phyloP scores from a whole-genome alignment of 2,329 filamentous ascomycete genomes.

The Colletotrichum orbiculare region DNA sequence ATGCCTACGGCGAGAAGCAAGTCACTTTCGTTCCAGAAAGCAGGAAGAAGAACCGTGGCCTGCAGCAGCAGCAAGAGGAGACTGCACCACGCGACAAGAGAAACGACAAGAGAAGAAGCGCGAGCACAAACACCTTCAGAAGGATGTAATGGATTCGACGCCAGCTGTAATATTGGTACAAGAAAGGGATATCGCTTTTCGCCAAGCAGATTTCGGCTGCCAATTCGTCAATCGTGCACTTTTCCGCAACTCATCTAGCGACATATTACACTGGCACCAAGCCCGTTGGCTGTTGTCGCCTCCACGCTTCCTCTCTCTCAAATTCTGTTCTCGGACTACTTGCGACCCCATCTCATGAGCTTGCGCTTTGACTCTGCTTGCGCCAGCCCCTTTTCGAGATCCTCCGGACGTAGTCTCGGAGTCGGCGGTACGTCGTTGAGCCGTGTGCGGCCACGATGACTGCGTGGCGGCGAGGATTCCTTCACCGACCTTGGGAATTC shows the following conservation, averaged over 20 bases:
- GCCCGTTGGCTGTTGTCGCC: slow-evolving; percentile 24
- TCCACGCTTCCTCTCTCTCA: not conserved
- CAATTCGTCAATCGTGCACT: slow-evolving; percentile 21
- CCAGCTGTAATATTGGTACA: slow-evolving; percentile 30
- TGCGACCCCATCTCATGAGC: slow-evolving; percentile 45
- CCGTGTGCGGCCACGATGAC: slow-evolving; percentile 28
- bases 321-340: slow-evolving; percentile 5
- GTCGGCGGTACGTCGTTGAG: slow-evolving; percentile 69
- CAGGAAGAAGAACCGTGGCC: slow-evolving; percentile 53
- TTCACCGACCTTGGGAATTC: slow-evolving; percentile 71
- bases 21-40: slow-evolving; percentile 78
- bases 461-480: slow-evolving; percentile 43
- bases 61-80: slow-evolving; percentile 39
- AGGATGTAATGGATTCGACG: slow-evolving; percentile 61
- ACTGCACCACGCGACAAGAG: slow-evolving; percentile 46
- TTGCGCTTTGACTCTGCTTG: slow-evolving; percentile 51
- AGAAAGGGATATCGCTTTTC: slow-evolving; percentile 20
- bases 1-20: slow-evolving; percentile 71
- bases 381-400: slow-evolving; percentile 68
- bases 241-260: slow-evolving; percentile 14
- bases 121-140: slow-evolving; percentile 80
- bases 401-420: slow-evolving; percentile 62
- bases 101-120: slow-evolving; percentile 70
- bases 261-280: slow-evolving; percentile 32
- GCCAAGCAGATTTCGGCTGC: slow-evolving; percentile 22